Conservation (phyloP, 805 yeast genomes). For the Groenewaldozyma tartarivorans region DNA sequence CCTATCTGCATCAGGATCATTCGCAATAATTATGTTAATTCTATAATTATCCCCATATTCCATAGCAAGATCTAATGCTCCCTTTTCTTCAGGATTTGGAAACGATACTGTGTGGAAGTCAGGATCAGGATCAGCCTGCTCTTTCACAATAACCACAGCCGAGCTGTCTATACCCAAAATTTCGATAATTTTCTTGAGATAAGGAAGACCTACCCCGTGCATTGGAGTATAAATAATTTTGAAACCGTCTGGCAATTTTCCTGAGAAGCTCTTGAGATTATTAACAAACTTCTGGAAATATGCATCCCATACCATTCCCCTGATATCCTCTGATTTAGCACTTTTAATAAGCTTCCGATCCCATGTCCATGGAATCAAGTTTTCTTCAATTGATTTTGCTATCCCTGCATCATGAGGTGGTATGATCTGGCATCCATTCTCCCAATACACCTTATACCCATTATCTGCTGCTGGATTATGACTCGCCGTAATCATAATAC, state of each 20-base stretch:
- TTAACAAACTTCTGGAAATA: constrained; percentile 10
- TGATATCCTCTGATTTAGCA: constrained; percentile 12
- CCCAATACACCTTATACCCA: constrained; percentile 91
- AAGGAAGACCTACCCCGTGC: constrained; percentile 86
- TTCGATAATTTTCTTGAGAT: constrained; percentile 39
- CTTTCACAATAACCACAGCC: constrained; percentile 36
- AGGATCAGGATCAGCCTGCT: constrained; percentile 75
- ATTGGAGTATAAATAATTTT: constrained; percentile 78
- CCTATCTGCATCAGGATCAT: constrained; percentile 96
- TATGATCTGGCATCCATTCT: constrained; percentile 90
- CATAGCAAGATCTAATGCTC: constrained; percentile 74
- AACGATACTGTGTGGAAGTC: constrained; percentile 75
- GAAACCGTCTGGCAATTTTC: constrained; percentile 7
- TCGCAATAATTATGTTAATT: constrained; percentile 60
- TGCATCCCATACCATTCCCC: constrained; percentile 7
- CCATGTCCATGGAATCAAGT: constrained; percentile 51
- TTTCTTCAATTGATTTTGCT: constrained; percentile 50
- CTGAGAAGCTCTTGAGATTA: neutral
- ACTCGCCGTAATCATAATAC: constrained; percentile 90
- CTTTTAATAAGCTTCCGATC: constrained; percentile 30
- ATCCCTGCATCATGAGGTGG: constrained; percentile 81
- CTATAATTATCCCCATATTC: constrained; percentile 44
- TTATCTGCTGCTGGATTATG: constrained; percentile 49
- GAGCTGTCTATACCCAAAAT: constrained; percentile 22
- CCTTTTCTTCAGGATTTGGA: constrained; percentile 95